Evolutionary conservation across 345 rosid genomes (phyloP).

Genomic region (Eucalyptus leucophloia): DNA sequence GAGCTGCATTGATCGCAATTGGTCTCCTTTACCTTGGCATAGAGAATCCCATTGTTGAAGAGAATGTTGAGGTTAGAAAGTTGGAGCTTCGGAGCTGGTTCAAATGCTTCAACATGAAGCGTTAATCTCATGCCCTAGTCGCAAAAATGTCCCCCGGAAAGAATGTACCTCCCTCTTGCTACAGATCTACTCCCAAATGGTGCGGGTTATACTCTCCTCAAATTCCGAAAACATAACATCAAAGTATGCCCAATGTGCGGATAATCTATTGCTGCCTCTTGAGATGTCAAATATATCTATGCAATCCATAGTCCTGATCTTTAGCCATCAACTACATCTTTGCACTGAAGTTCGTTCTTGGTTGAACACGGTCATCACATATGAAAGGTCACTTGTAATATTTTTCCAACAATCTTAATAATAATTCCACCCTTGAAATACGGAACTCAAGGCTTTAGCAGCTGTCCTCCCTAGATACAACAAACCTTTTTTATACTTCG

Average conservation of each 20-base stretch:
- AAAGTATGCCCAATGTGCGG: background rate
- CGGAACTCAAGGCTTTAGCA: accelerated
- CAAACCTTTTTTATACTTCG: no score
- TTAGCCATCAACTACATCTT: background rate
- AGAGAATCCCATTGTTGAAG: conserved; percentile 28
- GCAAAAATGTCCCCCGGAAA: conserved; percentile 11
- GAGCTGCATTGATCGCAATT: conserved; percentile 15
- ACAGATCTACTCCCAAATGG: conserved; percentile 6
- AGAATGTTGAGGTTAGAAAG: conserved; percentile 31
- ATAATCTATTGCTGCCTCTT: background rate
- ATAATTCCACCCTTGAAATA: accelerated
- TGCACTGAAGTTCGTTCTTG: background rate
- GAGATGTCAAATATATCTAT: background rate
- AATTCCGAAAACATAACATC: conserved; percentile 1
- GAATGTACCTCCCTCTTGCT: background rate
- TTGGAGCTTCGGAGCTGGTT: conserved; percentile 42
- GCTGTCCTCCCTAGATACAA: no score
- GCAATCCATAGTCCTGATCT: background rate
- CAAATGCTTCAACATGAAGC: conserved; percentile 48
- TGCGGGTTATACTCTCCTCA: conserved; percentile 24
- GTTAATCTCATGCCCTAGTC: conserved; percentile 51
- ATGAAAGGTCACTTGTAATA: background rate
- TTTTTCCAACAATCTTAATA: no score
- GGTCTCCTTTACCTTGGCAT: conserved; percentile 45
- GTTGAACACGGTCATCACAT: background rate